Percentiles rank a stretch among this genome's conserved stretches.
Conservation (phyloP, 805 yeast species). For the Pichia scutulata region DNA sequence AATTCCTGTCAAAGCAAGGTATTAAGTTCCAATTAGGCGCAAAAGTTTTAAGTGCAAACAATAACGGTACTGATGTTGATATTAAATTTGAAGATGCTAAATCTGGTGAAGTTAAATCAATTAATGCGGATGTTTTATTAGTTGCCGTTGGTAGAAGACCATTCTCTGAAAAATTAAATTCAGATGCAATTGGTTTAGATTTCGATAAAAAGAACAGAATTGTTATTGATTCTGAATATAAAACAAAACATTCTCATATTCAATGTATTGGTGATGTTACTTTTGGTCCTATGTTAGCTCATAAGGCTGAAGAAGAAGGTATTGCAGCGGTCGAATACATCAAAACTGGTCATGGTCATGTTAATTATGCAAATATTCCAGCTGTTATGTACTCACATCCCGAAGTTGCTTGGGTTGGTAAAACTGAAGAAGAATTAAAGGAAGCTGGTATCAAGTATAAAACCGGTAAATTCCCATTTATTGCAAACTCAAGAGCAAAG, state of each 20-base stretch:
- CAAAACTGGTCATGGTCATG: conserved; percentile 93
- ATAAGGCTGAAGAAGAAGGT: conserved; percentile 99
- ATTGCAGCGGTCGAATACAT: conserved; percentile 96
- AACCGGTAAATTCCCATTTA: conserved; percentile 96
- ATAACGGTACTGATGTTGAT: conserved; percentile 83
- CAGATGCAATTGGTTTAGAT: conserved; percentile 85
- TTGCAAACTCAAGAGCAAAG: conserved; percentile 99
- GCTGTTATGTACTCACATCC: conserved; percentile 99
- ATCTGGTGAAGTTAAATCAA: conserved; percentile 65
- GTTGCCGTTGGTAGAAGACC: conserved; percentile 99
- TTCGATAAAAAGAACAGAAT: conserved; percentile 87
- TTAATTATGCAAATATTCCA: conserved; percentile 95
- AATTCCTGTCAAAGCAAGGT: conserved; percentile 90
- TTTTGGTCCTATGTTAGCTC: conserved; percentile 98
- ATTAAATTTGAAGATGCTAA: conserved; percentile 86
- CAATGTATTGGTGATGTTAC: conserved; percentile 98
- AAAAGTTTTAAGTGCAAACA: conserved; percentile 78
- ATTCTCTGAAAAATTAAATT: conserved; percentile 79
- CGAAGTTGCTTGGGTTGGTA: conserved; percentile 99
- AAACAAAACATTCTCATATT: conserved; percentile 87
- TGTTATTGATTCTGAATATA: conserved; percentile 89
- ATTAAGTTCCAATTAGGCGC: conserved; percentile 87
- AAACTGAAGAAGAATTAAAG: conserved; percentile 50
- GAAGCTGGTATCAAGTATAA: conserved; percentile 86
- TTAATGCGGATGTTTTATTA: conserved; percentile 87